phyloP scores from a whole-genome alignment of 495 filamentous ascomycete species.

The Aspergillus affinis region DNA sequence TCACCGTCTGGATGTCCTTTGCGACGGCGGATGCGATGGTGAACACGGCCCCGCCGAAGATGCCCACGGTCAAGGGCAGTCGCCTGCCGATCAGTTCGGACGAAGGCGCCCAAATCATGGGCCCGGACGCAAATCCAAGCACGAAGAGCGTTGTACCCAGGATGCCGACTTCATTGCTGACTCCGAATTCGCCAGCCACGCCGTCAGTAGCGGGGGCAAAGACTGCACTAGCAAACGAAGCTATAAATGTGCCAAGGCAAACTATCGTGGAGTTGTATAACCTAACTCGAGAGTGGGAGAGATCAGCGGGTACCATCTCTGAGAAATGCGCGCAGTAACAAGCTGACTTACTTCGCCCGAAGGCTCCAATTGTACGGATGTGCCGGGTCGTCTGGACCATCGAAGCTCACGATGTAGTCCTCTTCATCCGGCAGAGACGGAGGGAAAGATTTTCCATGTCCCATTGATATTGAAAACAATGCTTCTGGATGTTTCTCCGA shows the following conservation, averaged over 20 bases:
- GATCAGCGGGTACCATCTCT: neutral
- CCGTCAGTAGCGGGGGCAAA: slow-evolving; percentile 50
- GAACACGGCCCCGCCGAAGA: slow-evolving; percentile 54
- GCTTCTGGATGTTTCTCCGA: neutral
- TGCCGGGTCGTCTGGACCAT: slow-evolving; percentile 46
- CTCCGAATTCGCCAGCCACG: slow-evolving; percentile 44
- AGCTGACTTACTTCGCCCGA: slow-evolving; percentile 27
- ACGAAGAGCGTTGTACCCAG: slow-evolving; percentile 56
- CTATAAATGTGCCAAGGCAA: slow-evolving; percentile 49
- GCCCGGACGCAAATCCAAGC: slow-evolving; percentile 53
- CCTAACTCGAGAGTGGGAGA: slow-evolving; percentile 11
- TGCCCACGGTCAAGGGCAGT: slow-evolving; percentile 51
- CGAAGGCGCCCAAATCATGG: slow-evolving; percentile 62
- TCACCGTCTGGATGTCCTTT: slow-evolving; percentile 56
- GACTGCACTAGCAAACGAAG: slow-evolving; percentile 52
- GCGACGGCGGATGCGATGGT: slow-evolving; percentile 55
- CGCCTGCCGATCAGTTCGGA: slow-evolving; percentile 76
- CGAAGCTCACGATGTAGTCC: slow-evolving; percentile 54
- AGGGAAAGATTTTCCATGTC: slow-evolving; percentile 40
- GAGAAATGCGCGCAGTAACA: slow-evolving; percentile 9
- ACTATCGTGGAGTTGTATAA: slow-evolving; percentile 34
- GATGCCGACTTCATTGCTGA: slow-evolving; percentile 49
- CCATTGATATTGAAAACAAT: slow-evolving; percentile 8
- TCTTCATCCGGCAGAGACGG: slow-evolving; percentile 35
- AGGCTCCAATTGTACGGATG: slow-evolving; percentile 55